These are phyloP conservation scores for Geosmithia morbida DNA, from an alignment of 2,329 filamentous ascomycete species.

Conservation along the genomic window DNA sequence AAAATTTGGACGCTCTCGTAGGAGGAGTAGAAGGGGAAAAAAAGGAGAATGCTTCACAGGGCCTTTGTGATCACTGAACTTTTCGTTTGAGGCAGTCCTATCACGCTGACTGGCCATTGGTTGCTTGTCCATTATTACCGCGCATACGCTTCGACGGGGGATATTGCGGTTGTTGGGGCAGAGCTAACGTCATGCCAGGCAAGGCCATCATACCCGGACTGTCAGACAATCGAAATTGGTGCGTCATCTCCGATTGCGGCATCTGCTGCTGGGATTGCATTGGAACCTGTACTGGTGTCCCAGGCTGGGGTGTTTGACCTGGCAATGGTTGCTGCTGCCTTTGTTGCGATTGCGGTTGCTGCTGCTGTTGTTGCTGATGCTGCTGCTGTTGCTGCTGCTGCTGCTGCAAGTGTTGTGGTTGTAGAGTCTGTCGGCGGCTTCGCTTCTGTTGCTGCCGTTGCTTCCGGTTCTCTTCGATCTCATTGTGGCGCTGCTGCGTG, in stretches of 20 bases:
- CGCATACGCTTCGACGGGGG: slow-evolving; percentile 1
- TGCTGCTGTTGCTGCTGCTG: slow-evolving; percentile 7
- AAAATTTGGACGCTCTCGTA: background rate
- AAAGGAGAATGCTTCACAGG: background rate
- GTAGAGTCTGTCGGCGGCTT: slow-evolving; percentile 6
- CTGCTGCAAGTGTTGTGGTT: slow-evolving; percentile 11
- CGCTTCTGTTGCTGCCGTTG: slow-evolving; percentile 10
- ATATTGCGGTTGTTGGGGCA: slow-evolving; percentile 1
- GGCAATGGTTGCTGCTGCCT: slow-evolving; percentile 6
- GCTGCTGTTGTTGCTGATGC: slow-evolving; percentile 6
- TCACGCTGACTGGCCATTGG: background rate
- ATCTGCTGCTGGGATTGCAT: slow-evolving; percentile 8
- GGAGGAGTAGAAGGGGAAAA: background rate
- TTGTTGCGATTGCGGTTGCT: slow-evolving; percentile 8
- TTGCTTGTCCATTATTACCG: background rate
- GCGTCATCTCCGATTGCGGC: slow-evolving; percentile 3
- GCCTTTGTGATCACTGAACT: background rate
- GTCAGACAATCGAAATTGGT: slow-evolving; percentile 3
- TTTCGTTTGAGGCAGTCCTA: background rate
- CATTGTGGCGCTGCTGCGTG: slow-evolving; percentile 20
- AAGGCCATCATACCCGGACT: slow-evolving; percentile 1
- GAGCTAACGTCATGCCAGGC: background rate
- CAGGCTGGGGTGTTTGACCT: slow-evolving; percentile 8
- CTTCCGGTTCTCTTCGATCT: slow-evolving; percentile 19
- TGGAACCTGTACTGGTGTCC: slow-evolving; percentile 2